Evolutionary conservation across 208 protist species (phyloP), one percentile per base, ranked within the genome.

Genomic region (Trypanosoma congolense): DNA sequence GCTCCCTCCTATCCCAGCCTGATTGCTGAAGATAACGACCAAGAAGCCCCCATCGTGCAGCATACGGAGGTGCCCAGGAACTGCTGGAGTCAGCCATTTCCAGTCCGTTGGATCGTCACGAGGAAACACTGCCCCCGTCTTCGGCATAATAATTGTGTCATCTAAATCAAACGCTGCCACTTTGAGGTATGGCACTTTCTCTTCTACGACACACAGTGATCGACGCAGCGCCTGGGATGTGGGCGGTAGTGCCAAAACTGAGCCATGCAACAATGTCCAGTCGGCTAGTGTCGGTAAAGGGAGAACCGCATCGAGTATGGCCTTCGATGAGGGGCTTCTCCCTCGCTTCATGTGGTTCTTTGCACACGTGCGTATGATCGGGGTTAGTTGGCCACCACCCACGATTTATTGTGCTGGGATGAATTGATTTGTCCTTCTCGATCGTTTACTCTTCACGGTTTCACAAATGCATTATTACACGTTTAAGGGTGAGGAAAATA

Each of bases 1-100:
- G 50, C 44, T 77, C 21, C 65, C 78, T 18, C 50, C 63, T 30
- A 97, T 91, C 25, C 87, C 90, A 44, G 68, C 61, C 73, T 98
- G 94, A 50, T 98, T 98, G 26, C 87, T 96, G 56, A 97, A 80
- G 16, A 98, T 70, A 2, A 93, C 82, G 2, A 98, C 35, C 33
- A 92, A 61, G 42, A 87, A 92, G 2, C 89, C 87, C 25, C 67
- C 47, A 14, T 77, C 43, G 48, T 83, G 49, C 9, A 92, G 56
- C 12, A 70, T 31, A 18, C 56, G 73, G 8, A 97, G 58, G 50
- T 75, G 53, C 1, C 28, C 25, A 1, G 66, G 62, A 4, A 90
- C 79, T 4, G 45, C 24, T 10, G 74, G 65, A 48, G 73, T 58
- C 40, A 84, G 51, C 73, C 73, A 90, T 35, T 73, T 52, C 86